Evolutionary conservation across 257 asterid species (phyloP), one percentile per base, ranked within the genome.

Genomic region (Plectranthus barbatus): DNA sequence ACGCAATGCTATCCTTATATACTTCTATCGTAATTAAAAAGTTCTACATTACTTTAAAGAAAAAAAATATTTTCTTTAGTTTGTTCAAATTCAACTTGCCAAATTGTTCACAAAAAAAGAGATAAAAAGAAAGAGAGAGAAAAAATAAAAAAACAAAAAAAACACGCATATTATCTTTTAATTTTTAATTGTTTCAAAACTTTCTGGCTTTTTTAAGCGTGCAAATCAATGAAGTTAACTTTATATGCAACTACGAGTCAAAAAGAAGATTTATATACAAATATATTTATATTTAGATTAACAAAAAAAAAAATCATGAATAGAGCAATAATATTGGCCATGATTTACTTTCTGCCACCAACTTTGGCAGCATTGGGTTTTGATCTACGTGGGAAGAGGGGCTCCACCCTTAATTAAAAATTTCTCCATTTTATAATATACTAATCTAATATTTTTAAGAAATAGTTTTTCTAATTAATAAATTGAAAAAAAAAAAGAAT

Each of bases 11-110:
- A n/a, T n/a, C n/a, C n/a, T n/a, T n/a, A n/a, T n/a, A n/a, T n/a
- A n/a, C n/a, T n/a, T n/a, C n/a, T n/a, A n/a, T n/a, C n/a, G n/a
- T n/a, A n/a, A n/a, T n/a, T n/a, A n/a, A n/a, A n/a, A n/a, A n/a
- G 39, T 33, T 55, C 34, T 11, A 8, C 63, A 51, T 6, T 53
- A 11, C 20, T 52, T 65, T 41, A 65, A 21, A 4, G 26, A n/a
- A 52, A 50, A 7, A 39, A 14, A 19, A 8, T 29, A 15, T n/a
- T 19, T 18, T 20, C 53, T 44, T 36, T 52, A n/a, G 18, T n/a
- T 4, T 21, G 18, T 29, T 57, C 21, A 56, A 57, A 56, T 67
- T 54, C 74, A 62, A 74, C 42, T 74, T 52, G 79, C 29, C 79
- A 74, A 74, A 59, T 74, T 74, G 74, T 3, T n/a, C 62, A n/a